phyloP scores from a whole-genome alignment of 148 eudicot genomes.

The Silene latifolia region DNA sequence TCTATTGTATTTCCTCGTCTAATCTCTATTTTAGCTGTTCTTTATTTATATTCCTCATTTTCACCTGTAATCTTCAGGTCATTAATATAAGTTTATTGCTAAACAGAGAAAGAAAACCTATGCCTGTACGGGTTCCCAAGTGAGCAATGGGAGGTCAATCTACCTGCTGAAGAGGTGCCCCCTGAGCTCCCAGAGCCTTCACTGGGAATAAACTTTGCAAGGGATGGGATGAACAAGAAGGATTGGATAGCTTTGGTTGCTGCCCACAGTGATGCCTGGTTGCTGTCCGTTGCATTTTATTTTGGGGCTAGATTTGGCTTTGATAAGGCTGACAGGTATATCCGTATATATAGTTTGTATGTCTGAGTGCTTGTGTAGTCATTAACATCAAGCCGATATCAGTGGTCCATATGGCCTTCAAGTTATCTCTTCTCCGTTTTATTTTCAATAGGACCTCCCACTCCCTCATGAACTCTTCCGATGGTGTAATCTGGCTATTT shows the following conservation, averaged over 20 bases:
- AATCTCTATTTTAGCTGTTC: background rate
- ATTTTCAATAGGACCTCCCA: no score
- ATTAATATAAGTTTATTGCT: constrained; percentile 17
- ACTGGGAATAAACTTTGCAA: constrained; percentile 84
- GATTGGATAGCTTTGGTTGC: constrained; percentile 91
- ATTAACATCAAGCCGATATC: background rate
- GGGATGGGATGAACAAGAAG: constrained; percentile 85
- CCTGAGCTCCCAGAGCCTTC: constrained; percentile 94
- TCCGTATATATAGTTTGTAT: background rate
- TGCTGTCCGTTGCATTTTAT: constrained; percentile 82
- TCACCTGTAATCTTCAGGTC: background rate
- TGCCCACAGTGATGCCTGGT: constrained; percentile 89
- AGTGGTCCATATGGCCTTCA: background rate
- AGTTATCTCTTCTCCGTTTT: background rate
- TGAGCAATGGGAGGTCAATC: constrained; percentile 89
- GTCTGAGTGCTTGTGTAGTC: background rate
- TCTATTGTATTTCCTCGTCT: no score
- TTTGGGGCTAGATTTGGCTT: constrained; percentile 90
- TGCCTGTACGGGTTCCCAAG: constrained; percentile 81
- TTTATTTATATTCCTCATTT: background rate
- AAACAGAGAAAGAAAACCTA: constrained; percentile 76
- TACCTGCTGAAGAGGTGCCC: constrained; percentile 93
- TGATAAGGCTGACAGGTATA: constrained; percentile 80
- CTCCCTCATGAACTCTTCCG: no score
- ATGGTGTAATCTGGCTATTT: no score